Base-by-base conservation (phyloP, 495 filamentous ascomycete species). In the Chaetomidium leptoderma region DNA sequence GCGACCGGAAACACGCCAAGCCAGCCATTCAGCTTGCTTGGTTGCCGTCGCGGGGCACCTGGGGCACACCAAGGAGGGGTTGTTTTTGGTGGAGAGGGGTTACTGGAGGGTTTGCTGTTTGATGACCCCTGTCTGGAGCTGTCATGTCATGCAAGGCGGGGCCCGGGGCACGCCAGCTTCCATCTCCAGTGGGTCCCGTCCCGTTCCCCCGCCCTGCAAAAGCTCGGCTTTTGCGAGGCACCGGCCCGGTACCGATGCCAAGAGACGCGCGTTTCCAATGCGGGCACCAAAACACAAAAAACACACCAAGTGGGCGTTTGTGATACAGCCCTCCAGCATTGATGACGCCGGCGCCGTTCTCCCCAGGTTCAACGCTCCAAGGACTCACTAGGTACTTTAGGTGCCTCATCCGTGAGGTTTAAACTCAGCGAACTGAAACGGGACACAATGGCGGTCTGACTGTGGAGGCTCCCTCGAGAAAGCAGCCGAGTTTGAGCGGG, bases 21-120 rank as follows among this genome's bases (percentile, higher is more conserved):
- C 32, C 52, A 37, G 11, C 58, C 63, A 63, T 65, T 65, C 63
- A 65, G 63, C 63, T 65, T 51, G 40, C 57, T 30, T 58, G 48
- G 57, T 57, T 55, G 19, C 13, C 6, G 33, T 51, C 57, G 63
- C 57, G 63, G 60, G 59, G 63, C 60, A 62, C 53, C 32, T 53
- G 63, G 53, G 63, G 60, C 56, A 60, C 60, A 62, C 53, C 32
- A 53, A 45, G 52, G 45, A 48, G 37, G 58, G 55, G 59, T 42
- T 4, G 21, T 19, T 39, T 37, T n/a, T 59, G 51, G 59, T 29
- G 55, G 55, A 58, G 63, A 55, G 63, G 63, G 63, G n/a, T n/a
- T n/a, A n/a, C n/a, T n/a, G n/a, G n/a, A n/a, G n/a, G n/a, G 63
- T 47, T 36, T 21, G n/a, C 33, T 26, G 39, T 45, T n/a, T 19